Evolutionary conservation across 495 filamentous ascomycete species (phyloP), one percentile per base, ranked within the genome.

Genomic region (Amniculicola lignicola): DNA sequence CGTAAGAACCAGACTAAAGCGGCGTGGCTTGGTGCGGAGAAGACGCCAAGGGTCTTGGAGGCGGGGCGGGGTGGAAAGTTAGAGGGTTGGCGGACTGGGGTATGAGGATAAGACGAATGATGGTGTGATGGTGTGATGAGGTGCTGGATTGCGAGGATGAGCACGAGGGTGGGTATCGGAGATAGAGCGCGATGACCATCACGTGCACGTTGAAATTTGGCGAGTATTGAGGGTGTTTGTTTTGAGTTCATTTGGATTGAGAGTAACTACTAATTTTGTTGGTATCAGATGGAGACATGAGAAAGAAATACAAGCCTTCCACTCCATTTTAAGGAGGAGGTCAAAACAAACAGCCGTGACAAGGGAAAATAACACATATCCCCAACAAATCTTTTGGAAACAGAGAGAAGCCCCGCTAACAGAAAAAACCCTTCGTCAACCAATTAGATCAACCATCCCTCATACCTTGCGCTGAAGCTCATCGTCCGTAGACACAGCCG

Each of bases 1-100:
- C n/a, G n/a, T n/a, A n/a, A n/a, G n/a, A n/a, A n/a, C n/a, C n/a
- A n/a, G n/a, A n/a, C n/a, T n/a, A n/a, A n/a, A n/a, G n/a, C n/a
- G n/a, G n/a, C n/a, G n/a, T 2, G 43, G 43, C 43, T 46, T 46
- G 46, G 46, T 37, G 16, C 46, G 27, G 29, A 38, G 19, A 18
- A 6, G 16, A 6, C 6, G 9, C 46, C 27, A 33, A 19, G 2
- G 46, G 21, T n/a, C n/a, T n/a, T 22, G 28, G 21, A 31, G 16
- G 46, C 46, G 46, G 46, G 33, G 46, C 46, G 46, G 46, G 46
- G 46, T 50, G 46, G 46, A 31, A 50, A 11, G 46, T 36, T 50
- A 18, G 46, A 9, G 27, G 2, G n/a, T 3, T 36, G 16, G 22
- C 40, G 9, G 5, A 15, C n/a, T 28, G 14, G 27, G 24, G 43